These are phyloP conservation scores for Yarrowia keelungensis DNA, from an alignment of 805 yeast genomes.

Conservation along the genomic window DNA sequence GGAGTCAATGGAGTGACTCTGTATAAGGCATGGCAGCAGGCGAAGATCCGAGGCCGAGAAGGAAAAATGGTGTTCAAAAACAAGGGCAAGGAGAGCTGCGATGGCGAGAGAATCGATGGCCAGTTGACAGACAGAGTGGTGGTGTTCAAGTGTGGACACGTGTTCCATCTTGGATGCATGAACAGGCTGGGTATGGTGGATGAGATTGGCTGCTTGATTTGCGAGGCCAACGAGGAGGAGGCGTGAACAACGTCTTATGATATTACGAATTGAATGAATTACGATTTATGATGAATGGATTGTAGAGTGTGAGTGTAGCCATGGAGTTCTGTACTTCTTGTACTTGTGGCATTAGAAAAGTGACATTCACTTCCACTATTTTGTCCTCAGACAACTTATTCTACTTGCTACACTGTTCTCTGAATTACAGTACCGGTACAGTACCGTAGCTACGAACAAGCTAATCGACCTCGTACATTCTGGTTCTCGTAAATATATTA, in stretches of 20 bases:
- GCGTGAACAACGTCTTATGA: conserved; percentile 3
- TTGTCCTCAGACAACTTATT: too few relatives aligned
- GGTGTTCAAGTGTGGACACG: conserved; percentile 70
- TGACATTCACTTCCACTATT: too few relatives aligned
- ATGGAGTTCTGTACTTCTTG: too few relatives aligned
- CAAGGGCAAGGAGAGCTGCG: conserved; percentile 40
- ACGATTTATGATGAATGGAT: conserved; percentile 3
- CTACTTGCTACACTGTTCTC: too few relatives aligned
- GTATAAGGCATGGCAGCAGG: conserved; percentile 50
- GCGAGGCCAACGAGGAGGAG: neutral
- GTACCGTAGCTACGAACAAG: too few relatives aligned
- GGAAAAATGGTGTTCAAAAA: conserved; percentile 39
- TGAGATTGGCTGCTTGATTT: conserved; percentile 30
- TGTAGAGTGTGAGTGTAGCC: neutral
- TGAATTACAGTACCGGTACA: too few relatives aligned
- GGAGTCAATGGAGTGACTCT: conserved; percentile 59
- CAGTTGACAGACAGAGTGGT: conserved; percentile 51
- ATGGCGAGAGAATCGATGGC: conserved; percentile 31
- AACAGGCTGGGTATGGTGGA: conserved; percentile 46
- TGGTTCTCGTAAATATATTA: neutral
- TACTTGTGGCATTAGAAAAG: too few relatives aligned
- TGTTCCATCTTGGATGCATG: conserved; percentile 67
- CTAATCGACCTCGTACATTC: too few relatives aligned
- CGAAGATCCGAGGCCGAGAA: conserved; percentile 39
- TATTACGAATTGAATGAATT: conserved; percentile 34